Percentiles rank a stretch among this genome's conserved stretches.
These are phyloP conservation scores for Micractinium sp. DNA, from an alignment of 139 green algal genomes.

Conservation along the genomic window DNA sequence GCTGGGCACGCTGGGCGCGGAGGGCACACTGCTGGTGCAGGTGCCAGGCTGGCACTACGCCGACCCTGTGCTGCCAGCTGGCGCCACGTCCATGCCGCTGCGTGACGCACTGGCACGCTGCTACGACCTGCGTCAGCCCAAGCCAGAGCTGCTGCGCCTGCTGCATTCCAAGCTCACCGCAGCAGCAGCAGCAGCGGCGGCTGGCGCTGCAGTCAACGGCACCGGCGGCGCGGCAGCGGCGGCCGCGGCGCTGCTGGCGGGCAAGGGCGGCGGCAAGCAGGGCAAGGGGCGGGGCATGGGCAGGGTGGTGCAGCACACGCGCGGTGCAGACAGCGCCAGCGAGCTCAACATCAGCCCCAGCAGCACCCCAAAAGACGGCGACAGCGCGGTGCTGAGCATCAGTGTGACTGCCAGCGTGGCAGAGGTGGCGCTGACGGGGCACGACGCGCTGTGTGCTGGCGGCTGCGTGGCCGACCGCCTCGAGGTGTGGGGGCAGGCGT, in stretches of 20 bases:
- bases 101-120: constrained; percentile 67
- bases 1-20: constrained; percentile 53
- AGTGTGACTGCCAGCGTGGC: neutral
- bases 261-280: neutral
- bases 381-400: too few relatives aligned
- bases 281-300: neutral
- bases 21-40: constrained; percentile 44
- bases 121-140: constrained; percentile 83
- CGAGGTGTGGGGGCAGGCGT: neutral
- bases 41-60: constrained; percentile 77
- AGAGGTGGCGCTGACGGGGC: neutral
- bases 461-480: constrained; percentile 25
- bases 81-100: constrained; percentile 34
- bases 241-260: neutral
- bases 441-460: neutral
- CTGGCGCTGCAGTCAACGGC: neutral
- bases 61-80: constrained; percentile 40
- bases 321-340: neutral
- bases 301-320: neutral
- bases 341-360: neutral
- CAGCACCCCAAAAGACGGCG: neutral
- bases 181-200: neutral
- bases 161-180: constrained; percentile 43
- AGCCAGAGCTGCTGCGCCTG: constrained; percentile 65
- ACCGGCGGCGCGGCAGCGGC: neutral